Evolutionary conservation across 148 eudicot species (phyloP).

Genomic region (Diospyros kaki): DNA sequence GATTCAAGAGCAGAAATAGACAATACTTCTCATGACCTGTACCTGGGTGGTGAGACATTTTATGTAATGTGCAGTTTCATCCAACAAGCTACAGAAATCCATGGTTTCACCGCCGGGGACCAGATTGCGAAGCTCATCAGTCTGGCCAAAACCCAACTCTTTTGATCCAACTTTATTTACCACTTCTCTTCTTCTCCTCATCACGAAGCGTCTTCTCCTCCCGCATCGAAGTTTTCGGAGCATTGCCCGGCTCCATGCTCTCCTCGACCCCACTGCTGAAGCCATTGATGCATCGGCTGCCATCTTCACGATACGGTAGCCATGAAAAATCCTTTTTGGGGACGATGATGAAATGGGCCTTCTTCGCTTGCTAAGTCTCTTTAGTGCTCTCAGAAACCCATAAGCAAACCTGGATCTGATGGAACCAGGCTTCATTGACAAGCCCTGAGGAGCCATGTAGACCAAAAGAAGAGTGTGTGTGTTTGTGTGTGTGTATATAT

Average conservation of each 20-base stretch:
- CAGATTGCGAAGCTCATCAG: conserved; percentile 41
- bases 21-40: conserved; percentile 66
- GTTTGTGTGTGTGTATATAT: too few relatives aligned
- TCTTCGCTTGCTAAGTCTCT: conserved; percentile 27
- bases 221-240: conserved; percentile 25
- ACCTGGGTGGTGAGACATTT: conserved; percentile 77
- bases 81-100: conserved; percentile 52
- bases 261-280: conserved; percentile 45
- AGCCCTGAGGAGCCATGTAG: conserved; percentile 10
- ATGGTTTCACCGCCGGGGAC: conserved; percentile 79
- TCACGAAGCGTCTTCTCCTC: background rate
- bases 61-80: conserved; percentile 76
- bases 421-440: conserved; percentile 24
- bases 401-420: conserved; percentile 47
- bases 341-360: background rate
- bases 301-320: conserved; percentile 32
- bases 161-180: conserved; percentile 1
- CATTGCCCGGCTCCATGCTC: conserved; percentile 72
- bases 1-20: conserved; percentile 32
- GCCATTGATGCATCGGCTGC: conserved; percentile 72
- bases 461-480: background rate
- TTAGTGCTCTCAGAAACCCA: conserved; percentile 61
- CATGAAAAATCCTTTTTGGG: background rate
- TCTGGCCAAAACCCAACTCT: background rate
- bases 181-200: background rate